A percentile compares a stretch with the other conserved stretches of the same genome.
phyloP scores from a whole-genome alignment of 768 basidiomycete species.

The Boletellus sp. region DNA sequence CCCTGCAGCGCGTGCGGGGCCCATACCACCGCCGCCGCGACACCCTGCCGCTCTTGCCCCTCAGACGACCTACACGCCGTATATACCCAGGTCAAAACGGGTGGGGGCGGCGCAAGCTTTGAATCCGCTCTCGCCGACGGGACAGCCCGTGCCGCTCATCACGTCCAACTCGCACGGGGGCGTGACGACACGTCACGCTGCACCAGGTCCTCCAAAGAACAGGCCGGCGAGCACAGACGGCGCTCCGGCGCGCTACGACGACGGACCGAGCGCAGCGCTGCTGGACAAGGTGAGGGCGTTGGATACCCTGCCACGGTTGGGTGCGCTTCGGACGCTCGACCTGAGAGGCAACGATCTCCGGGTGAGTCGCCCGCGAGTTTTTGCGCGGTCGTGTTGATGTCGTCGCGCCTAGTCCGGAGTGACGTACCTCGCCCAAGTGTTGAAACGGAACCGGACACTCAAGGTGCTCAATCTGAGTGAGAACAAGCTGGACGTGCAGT shows the following conservation, averaged over 20 bases:
- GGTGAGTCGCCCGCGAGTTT: slow-evolving; percentile 44
- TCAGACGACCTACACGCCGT: slow-evolving; percentile 81
- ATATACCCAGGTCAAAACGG: slow-evolving; percentile 65
- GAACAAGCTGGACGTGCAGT: slow-evolving; percentile 84
- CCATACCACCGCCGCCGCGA: slow-evolving; percentile 46
- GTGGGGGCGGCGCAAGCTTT: slow-evolving; percentile 25
- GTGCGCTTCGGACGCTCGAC: slow-evolving; percentile 85
- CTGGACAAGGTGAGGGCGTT: slow-evolving; percentile 87
- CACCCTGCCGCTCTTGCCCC: slow-evolving; percentile 44
- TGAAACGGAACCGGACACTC: slow-evolving; percentile 93
- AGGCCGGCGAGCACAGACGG: slow-evolving; percentile 5
- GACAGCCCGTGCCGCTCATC: slow-evolving; percentile 64
- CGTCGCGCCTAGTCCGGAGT: slow-evolving; percentile 55
- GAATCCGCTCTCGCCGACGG: slow-evolving; percentile 37
- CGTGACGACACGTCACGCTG: slow-evolving; percentile 44
- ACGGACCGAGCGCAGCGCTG: slow-evolving; percentile 69
- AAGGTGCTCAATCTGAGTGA: slow-evolving; percentile 94
- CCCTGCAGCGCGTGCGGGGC: slow-evolving; percentile 32
- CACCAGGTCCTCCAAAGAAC: background rate
- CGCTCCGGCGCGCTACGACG: slow-evolving; percentile 18
- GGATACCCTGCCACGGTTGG: slow-evolving; percentile 81
- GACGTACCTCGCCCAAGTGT: slow-evolving; percentile 87
- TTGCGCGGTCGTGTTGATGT: background rate
- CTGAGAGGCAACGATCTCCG: slow-evolving; percentile 88
- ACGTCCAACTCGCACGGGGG: slow-evolving; percentile 59